A percentile compares a stretch with the other conserved stretches of the same genome.
Evolutionary conservation across 176 grass and related monocot genomes (phyloP).

Genomic region (Cocos nucifera): DNA sequence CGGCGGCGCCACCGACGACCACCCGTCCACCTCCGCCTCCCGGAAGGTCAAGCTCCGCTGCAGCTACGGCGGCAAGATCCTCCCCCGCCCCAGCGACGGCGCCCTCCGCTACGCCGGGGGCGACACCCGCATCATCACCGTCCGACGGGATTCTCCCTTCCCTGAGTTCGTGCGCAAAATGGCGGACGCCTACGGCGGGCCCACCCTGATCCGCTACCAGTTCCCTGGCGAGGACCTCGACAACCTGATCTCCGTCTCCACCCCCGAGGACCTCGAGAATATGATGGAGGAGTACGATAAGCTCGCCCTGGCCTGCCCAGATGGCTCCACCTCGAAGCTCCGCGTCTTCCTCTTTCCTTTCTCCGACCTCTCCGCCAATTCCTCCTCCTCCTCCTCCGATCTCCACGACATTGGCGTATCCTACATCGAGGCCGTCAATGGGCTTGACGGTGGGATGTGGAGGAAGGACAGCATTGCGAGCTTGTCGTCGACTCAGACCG

Average conservation of each 20-base stretch:
- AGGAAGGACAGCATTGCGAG: constrained; percentile 64
- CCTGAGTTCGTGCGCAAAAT: constrained; percentile 39
- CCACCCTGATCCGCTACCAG: constrained; percentile 70
- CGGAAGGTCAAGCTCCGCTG: constrained; percentile 72
- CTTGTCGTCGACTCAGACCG: constrained; percentile 32
- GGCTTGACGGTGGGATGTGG: constrained; percentile 11
- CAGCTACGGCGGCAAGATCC: constrained; percentile 75
- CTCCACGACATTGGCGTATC: not conserved
- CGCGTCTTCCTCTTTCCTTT: constrained; percentile 77
- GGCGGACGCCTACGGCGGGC: constrained; percentile 51
- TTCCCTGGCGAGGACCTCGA: constrained; percentile 90
- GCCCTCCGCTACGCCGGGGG: constrained; percentile 83
- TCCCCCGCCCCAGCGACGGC: constrained; percentile 81
- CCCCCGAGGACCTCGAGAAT: constrained; percentile 91
- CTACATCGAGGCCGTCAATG: constrained; percentile 23
- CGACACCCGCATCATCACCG: constrained; percentile 84
- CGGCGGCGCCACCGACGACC: not conserved
- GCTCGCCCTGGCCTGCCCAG: constrained; percentile 7
- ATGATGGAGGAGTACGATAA: constrained; percentile 98
- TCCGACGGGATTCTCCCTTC: constrained; percentile 43
- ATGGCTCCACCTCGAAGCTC: constrained; percentile 50
- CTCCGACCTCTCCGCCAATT: constrained; percentile 22
- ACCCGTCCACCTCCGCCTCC: constrained; percentile 8
- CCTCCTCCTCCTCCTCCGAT: not conserved
- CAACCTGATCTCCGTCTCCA: constrained; percentile 94